phyloP scores from a whole-genome alignment of 2,329 filamentous ascomycete genomes.

The Aspergillus udagawae region DNA sequence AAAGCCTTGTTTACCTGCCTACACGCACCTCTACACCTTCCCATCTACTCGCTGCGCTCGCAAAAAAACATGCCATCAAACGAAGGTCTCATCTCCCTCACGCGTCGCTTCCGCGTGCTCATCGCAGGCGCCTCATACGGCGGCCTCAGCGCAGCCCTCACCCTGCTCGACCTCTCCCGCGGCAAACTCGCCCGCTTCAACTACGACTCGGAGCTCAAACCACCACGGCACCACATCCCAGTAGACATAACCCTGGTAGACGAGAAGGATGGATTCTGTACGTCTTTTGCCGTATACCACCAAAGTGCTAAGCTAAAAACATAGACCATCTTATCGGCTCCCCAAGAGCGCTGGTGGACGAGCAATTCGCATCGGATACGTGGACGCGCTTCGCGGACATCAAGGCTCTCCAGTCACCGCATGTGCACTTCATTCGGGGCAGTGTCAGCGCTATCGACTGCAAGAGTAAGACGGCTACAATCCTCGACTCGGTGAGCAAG shows the following conservation, averaged over 20 bases:
- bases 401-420: conserved; percentile 59
- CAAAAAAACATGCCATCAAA: conserved; percentile 23
- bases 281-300: not conserved
- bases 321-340: conserved; percentile 72
- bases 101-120: conserved; percentile 51
- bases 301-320: not conserved
- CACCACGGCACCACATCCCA: conserved; percentile 44
- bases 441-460: conserved; percentile 59
- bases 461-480: conserved; percentile 55
- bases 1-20: not conserved
- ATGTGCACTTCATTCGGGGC: conserved; percentile 63
- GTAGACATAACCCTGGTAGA: conserved; percentile 71
- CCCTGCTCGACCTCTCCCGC: conserved; percentile 62
- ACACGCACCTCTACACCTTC: not conserved
- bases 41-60: not conserved
- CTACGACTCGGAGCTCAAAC: conserved; percentile 18
- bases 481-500: conserved; percentile 49
- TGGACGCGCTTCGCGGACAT: conserved; percentile 69
- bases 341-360: conserved; percentile 65
- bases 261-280: conserved; percentile 80
- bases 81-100: conserved; percentile 17
- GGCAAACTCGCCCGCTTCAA: conserved; percentile 50
- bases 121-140: conserved; percentile 69
- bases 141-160: conserved; percentile 64
- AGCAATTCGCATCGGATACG: conserved; percentile 60